Conservation (phyloP, 176 grass and related monocot species). For the Bromus sterilis region DNA sequence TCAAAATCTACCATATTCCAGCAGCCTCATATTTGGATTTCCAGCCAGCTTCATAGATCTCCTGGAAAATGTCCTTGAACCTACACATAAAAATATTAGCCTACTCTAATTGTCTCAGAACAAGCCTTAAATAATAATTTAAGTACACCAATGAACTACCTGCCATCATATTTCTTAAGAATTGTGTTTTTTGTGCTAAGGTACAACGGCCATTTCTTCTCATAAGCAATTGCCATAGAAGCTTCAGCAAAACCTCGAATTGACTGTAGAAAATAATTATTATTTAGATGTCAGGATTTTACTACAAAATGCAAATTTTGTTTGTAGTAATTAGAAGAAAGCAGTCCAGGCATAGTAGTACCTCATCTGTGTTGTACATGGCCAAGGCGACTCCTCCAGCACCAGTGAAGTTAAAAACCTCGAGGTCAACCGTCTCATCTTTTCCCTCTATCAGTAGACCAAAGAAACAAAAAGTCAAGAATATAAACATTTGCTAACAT, state of each 20-base stretch:
- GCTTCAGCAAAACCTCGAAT: slow-evolving; percentile 78
- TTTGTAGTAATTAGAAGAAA: slow-evolving; percentile 13
- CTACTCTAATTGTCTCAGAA: neutral
- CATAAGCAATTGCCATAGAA: slow-evolving; percentile 87
- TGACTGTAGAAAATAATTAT: slow-evolving; percentile 49
- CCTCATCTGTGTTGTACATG: slow-evolving; percentile 99
- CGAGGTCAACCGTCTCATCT: slow-evolving; percentile 66
- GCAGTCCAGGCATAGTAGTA: slow-evolving; percentile 8
- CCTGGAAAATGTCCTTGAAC: slow-evolving; percentile 99
- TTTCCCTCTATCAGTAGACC: slow-evolving; percentile 60
- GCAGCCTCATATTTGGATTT: slow-evolving; percentile 85
- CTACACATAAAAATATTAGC: slow-evolving; percentile 37
- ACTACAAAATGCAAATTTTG: neutral
- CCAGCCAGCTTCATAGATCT: slow-evolving; percentile 92
- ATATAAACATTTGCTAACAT: slow-evolving; percentile 8
- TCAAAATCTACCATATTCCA: slow-evolving; percentile 66
- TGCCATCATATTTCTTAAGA: slow-evolving; percentile 98
- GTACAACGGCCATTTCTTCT: slow-evolving; percentile 97
- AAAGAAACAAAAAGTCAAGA: slow-evolving; percentile 4
- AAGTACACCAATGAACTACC: slow-evolving; percentile 31
- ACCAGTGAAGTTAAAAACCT: slow-evolving; percentile 97
- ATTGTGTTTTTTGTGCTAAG: slow-evolving; percentile 99
- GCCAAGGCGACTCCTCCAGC: slow-evolving; percentile 86
- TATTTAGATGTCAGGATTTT: neutral
- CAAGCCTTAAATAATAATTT: neutral